Evolutionary conservation across 2,329 filamentous ascomycete species (phyloP).

Genomic region (Aciculosporium take): DNA sequence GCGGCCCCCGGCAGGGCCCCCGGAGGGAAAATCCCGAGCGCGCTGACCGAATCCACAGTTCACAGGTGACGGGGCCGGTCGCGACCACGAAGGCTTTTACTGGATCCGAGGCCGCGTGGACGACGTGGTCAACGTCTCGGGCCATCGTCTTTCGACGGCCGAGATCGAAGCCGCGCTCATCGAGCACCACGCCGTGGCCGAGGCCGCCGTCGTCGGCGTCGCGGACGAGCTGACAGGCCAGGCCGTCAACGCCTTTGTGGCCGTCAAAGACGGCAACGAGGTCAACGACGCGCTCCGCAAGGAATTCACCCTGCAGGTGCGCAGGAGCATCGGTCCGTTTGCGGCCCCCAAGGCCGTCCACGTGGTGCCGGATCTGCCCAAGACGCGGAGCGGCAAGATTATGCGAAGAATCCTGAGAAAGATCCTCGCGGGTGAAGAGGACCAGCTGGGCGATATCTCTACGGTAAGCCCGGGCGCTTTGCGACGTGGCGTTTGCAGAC

Average conservation of each 20-base stretch:
- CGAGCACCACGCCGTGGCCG: slow-evolving; percentile 78
- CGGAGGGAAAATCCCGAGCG: no score
- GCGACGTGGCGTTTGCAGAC: no score
- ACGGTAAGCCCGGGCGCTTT: slow-evolving; percentile 47
- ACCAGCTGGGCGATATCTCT: slow-evolving; percentile 83
- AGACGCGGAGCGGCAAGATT: slow-evolving; percentile 97
- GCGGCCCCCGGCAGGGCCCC: no score
- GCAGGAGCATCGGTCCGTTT: slow-evolving; percentile 95
- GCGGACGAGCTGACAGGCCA: slow-evolving; percentile 90
- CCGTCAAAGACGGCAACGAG: slow-evolving; percentile 75
- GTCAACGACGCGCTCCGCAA: slow-evolving; percentile 70
- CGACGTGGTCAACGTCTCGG: slow-evolving; percentile 95
- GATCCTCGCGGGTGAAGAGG: slow-evolving; percentile 93
- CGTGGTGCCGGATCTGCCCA: slow-evolving; percentile 84
- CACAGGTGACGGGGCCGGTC: slow-evolving; percentile 84
- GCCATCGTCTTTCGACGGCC: slow-evolving; percentile 88
- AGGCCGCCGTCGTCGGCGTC: slow-evolving; percentile 90
- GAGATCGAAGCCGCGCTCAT: slow-evolving; percentile 96
- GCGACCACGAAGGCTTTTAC: slow-evolving; percentile 97
- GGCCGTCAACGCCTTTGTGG: slow-evolving; percentile 91
- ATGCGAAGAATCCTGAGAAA: slow-evolving; percentile 95
- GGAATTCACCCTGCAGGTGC: slow-evolving; percentile 85
- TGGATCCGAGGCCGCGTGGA: slow-evolving; percentile 98
- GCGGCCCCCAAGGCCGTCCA: slow-evolving; percentile 89
- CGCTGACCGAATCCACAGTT: slow-evolving; percentile 38